phyloP scores from a whole-genome alignment of 2,329 filamentous ascomycete species.

The Cladosporium phlei region DNA sequence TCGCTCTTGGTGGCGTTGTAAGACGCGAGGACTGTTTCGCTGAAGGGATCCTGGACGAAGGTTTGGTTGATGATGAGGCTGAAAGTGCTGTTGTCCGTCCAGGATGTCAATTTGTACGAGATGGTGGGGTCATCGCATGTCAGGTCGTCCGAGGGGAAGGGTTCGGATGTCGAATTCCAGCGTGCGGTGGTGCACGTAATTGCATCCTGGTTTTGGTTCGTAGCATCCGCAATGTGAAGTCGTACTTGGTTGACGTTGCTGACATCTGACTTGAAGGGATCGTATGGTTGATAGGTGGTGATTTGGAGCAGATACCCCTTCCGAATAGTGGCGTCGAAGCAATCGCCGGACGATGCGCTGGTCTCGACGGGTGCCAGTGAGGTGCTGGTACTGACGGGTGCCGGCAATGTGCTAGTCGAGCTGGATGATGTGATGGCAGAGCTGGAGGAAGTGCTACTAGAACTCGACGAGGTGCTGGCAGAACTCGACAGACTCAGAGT shows the following conservation, averaged over 20 bases:
- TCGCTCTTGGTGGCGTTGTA: neutral
- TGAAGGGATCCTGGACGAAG: neutral
- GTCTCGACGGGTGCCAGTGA: no score
- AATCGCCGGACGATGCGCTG: neutral
- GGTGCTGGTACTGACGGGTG: no score
- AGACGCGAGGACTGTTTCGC: neutral
- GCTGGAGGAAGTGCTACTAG: no score
- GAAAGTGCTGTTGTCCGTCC: neutral
- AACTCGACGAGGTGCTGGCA: no score
- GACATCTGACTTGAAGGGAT: neutral
- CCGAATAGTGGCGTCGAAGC: neutral
- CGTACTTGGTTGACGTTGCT: neutral
- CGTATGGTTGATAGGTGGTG: neutral
- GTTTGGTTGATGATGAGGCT: conserved; percentile 1
- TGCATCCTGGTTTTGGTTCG: conserved; percentile 1
- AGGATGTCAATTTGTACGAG: neutral
- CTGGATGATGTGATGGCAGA: no score
- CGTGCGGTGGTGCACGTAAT: neutral
- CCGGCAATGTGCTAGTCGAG: no score
- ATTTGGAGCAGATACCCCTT: neutral
- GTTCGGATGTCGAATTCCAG: neutral
- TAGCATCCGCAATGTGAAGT: neutral
- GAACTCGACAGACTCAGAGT: no score
- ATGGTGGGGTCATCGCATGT: conserved; percentile 1
- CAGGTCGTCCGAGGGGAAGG: neutral